phyloP scores from a whole-genome alignment of 1,284 basidiomycete species.

The Heliocybe sulcata region DNA sequence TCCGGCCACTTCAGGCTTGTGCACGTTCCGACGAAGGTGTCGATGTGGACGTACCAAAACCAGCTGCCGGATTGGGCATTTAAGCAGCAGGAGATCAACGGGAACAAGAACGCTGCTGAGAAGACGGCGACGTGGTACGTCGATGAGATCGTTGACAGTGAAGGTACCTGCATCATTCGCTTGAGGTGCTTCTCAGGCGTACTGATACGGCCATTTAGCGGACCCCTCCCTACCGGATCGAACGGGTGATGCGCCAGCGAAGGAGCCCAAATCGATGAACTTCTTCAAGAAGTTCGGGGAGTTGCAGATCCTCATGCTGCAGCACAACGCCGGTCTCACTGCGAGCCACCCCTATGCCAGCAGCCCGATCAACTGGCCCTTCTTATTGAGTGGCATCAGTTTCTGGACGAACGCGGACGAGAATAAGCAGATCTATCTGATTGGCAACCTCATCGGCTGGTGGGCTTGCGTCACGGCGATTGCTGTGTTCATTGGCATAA shows the following conservation, averaged over 20 bases:
- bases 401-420: constrained; percentile 92
- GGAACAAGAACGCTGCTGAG: constrained; percentile 89
- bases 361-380: constrained; percentile 96
- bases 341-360: constrained; percentile 95
- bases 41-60: constrained; percentile 87
- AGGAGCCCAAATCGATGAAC: constrained; percentile 74
- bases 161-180: constrained; percentile 39
- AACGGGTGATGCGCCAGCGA: constrained; percentile 40
- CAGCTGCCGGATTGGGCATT: constrained; percentile 94
- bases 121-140: constrained; percentile 85
- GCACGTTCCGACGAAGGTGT: constrained; percentile 86
- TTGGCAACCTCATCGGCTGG: constrained; percentile 94
- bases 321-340: constrained; percentile 95
- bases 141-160: constrained; percentile 73
- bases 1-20: constrained; percentile 85
- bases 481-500: constrained; percentile 84
- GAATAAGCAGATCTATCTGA: constrained; percentile 92
- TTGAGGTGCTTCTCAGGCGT: not conserved
- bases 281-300: constrained; percentile 96
- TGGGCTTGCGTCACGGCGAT: constrained; percentile 87
- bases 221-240: constrained; percentile 42
- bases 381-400: constrained; percentile 90
- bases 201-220: not conserved
- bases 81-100: constrained; percentile 97
- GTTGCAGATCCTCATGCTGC: constrained; percentile 92